Percentiles rank a stretch among this genome's conserved stretches.
phyloP scores from a whole-genome alignment of 2,329 filamentous ascomycete species.

The Pyricularia sp. region DNA sequence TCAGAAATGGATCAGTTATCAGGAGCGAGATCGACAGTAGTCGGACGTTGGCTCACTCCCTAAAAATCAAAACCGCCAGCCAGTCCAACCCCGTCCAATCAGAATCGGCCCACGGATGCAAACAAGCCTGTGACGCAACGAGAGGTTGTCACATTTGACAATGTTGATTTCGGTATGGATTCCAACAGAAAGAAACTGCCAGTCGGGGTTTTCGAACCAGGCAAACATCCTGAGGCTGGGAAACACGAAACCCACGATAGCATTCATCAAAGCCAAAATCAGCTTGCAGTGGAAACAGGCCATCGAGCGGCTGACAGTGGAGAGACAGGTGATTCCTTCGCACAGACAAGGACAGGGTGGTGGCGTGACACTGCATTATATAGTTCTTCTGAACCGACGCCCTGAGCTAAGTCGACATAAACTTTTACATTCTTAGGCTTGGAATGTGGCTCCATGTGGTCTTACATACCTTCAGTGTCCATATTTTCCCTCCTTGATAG shows the following conservation, averaged over 20 bases:
- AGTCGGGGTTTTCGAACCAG: no score
- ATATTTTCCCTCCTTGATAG: no score
- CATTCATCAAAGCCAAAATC: neutral
- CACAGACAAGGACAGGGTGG: neutral
- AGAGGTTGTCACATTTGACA: no score
- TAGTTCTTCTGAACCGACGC: neutral
- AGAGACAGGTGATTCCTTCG: neutral
- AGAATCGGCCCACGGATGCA: neutral
- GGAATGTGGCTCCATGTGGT: no score
- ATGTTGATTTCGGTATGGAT: no score
- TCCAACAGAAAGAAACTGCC: no score
- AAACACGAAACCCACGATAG: neutral
- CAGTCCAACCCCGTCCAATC: neutral
- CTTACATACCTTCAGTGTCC: no score
- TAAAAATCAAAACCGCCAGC: neutral
- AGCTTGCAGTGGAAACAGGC: neutral
- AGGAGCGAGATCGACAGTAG: neutral
- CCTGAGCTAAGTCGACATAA: no score
- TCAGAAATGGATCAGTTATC: no score
- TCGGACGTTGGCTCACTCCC: neutral
- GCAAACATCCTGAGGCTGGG: no score
- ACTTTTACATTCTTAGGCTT: no score
- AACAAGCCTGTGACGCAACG: no score
- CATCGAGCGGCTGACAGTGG: neutral
- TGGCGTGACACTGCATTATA: neutral